Percentiles rank a stretch among this genome's conserved stretches.
These are phyloP conservation scores for Cyclotella sp. DNA, from an alignment of 108 stramenopile species.

Conservation along the genomic window DNA sequence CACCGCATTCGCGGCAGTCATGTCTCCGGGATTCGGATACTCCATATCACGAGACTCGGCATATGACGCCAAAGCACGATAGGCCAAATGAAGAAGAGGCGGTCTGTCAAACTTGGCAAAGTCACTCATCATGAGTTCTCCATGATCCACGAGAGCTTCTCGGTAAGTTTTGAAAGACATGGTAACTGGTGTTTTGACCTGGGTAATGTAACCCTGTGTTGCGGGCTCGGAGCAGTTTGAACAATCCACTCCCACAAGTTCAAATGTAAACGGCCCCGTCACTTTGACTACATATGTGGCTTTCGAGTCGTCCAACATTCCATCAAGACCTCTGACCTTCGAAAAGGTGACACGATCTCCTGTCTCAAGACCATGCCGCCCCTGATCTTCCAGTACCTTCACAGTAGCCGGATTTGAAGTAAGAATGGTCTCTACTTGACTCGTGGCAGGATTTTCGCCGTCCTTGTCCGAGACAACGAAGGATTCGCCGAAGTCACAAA, in stretches of 20 bases:
- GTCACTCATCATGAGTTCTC: constrained; percentile 95
- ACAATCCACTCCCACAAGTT: constrained; percentile 74
- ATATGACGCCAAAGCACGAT: constrained; percentile 80
- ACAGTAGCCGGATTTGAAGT: constrained; percentile 84
- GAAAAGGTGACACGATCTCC: constrained; percentile 94
- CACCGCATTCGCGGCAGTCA: constrained; percentile 71
- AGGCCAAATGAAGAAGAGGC: constrained; percentile 86
- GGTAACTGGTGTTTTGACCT: constrained; percentile 92
- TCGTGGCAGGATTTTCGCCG: constrained; percentile 90
- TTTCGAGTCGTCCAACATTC: constrained; percentile 61
- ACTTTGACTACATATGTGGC: constrained; percentile 77
- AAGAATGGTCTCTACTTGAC: constrained; percentile 90
- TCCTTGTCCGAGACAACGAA: constrained; percentile 93
- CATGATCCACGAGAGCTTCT: constrained; percentile 79
- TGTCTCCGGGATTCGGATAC: constrained; percentile 87
- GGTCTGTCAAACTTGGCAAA: constrained; percentile 98
- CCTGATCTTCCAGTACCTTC: constrained; percentile 96
- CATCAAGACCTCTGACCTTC: constrained; percentile 82
- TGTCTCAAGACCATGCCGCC: constrained; percentile 94
- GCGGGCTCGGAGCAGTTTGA: constrained; percentile 46
- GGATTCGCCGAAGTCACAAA: constrained; percentile 96
- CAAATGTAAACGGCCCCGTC: constrained; percentile 94
- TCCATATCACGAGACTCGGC: constrained; percentile 60
- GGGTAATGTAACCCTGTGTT: constrained; percentile 93
- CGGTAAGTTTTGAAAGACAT: constrained; percentile 85